Base-by-base conservation (phyloP, 2,329 filamentous ascomycete species). In the Cryoendolithus antarcticus region DNA sequence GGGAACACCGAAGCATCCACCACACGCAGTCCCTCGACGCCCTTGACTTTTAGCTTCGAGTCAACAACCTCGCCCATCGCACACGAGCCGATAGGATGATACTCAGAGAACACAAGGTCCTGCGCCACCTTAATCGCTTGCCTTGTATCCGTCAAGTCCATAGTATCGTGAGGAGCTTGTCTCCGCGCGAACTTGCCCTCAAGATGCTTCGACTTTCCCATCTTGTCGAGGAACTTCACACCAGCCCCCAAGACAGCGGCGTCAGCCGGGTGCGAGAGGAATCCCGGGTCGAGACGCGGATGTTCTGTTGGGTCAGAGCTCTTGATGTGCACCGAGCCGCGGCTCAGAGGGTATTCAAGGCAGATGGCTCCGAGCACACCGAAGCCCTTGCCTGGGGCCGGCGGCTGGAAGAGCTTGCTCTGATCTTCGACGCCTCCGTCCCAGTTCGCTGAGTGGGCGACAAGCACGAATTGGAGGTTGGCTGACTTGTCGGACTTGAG, bases 1-100 rank as follows among this genome's bases (percentile, higher is more conserved):
- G 73, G 71, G 42, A 73, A 80, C 1, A 71, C 64, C 24, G 65
- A 71, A 0, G 74, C 76, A 58, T 80, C 76, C 0, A 80, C 76
- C 2, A 80, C 75, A 12, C 76, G 61, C 35, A 81, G 51, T 0
- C 70, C 68, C 1, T 62, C 54, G 0, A 75, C 67, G 0, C 73
- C 73, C 6, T 69, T 61, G 0, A 81, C 75, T 6, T 66, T 61
- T 51, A 80, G 76, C 35, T 70, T 58, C 0, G 62, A 62, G 50
- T 79, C 71, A 34, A 78, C 52, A 2, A 76, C 50, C 21, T 62
- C 58, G 7, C 65, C 65, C 62, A 69, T 62, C 0, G 64, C 59
- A 59, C 50, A 48, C 28, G 39, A 42, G 2, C 52, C 65, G 8
- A 54, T 54, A 11, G 56, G 55, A 47, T 67, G 64, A 47, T 62